These are phyloP conservation scores for Kodamaea suecica DNA, from an alignment of 1,139 yeast genomes.

Conservation along the genomic window DNA sequence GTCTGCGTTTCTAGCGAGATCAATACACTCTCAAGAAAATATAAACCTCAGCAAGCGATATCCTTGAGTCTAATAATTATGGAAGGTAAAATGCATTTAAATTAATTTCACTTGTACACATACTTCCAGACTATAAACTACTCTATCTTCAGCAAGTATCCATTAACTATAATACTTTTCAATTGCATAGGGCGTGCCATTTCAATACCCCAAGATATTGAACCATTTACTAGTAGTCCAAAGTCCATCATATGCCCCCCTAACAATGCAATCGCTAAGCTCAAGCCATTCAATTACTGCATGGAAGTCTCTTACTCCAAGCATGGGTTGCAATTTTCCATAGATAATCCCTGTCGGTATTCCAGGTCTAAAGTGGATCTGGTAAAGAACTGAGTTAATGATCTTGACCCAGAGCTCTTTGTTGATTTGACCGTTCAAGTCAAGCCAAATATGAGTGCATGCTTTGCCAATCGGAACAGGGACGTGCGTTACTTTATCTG, in stretches of 20 bases:
- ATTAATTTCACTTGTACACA: too few species aligned
- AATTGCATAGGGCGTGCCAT: too few species aligned
- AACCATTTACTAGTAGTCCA: conserved; percentile 58
- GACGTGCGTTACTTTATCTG: conserved; percentile 9
- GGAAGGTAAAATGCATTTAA: too few species aligned
- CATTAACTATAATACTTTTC: too few species aligned
- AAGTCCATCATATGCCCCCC: conserved; percentile 45
- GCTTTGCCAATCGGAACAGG: conserved; percentile 59
- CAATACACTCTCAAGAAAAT: too few species aligned
- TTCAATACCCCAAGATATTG: conserved; percentile 28
- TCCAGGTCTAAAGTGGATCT: conserved; percentile 69
- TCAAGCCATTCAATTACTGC: conserved; percentile 58
- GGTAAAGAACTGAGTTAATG: conserved; percentile 45
- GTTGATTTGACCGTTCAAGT: conserved; percentile 59
- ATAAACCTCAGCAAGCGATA: too few species aligned
- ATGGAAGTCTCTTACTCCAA: conserved; percentile 49
- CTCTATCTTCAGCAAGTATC: too few species aligned
- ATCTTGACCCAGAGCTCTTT: conserved; percentile 57
- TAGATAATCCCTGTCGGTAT: conserved; percentile 36
- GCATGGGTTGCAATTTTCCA: conserved; percentile 35
- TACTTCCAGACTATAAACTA: too few species aligned
- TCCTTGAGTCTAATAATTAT: too few species aligned
- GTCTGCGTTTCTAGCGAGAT: too few species aligned
- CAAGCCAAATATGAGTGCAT: conserved; percentile 72
- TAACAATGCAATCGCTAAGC: conserved; percentile 36